A percentile compares a stretch with the other conserved stretches of the same genome.
Evolutionary conservation across 2,329 filamentous ascomycete species (phyloP).

Genomic region (Colletotrichum lini): DNA sequence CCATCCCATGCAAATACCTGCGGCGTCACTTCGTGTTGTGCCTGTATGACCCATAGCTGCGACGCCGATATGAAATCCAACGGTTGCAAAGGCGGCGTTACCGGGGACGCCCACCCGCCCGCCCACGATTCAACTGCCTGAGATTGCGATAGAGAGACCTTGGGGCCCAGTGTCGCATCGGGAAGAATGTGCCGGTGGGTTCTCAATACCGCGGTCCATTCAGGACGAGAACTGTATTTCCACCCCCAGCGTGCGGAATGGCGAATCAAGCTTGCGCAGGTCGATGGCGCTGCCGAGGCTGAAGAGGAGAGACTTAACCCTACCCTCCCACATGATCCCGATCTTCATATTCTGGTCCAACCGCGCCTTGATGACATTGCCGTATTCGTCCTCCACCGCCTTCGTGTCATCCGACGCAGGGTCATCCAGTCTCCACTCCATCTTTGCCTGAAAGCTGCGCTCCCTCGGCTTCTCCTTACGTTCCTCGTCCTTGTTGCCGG

Average conservation of each 20-base stretch:
- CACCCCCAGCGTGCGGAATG: constrained; percentile 82
- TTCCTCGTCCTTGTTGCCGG: not conserved
- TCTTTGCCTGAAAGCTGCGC: constrained; percentile 68
- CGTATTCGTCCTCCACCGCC: constrained; percentile 70
- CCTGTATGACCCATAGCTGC: not conserved
- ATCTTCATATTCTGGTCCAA: constrained; percentile 91
- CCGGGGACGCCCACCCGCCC: too few species aligned
- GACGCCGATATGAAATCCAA: constrained; percentile 3
- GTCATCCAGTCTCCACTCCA: constrained; percentile 64
- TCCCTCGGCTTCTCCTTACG: constrained; percentile 47
- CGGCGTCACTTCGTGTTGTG: constrained; percentile 4
- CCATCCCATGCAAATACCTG: not conserved
- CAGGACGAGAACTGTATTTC: constrained; percentile 88
- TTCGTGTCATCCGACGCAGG: constrained; percentile 48
- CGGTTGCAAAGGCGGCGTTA: not conserved
- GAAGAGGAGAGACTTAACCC: constrained; percentile 92
- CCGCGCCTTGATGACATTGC: constrained; percentile 90
- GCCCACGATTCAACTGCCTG: not conserved
- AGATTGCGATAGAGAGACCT: constrained; percentile 3
- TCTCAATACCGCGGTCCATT: constrained; percentile 46
- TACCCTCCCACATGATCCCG: constrained; percentile 91
- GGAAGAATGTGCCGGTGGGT: constrained; percentile 5
- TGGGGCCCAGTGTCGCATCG: constrained; percentile 28
- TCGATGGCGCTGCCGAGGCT: constrained; percentile 91
- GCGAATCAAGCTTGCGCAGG: constrained; percentile 80